Evolutionary conservation across 495 filamentous ascomycete genomes (phyloP).

Genomic region (Penicillium fimorum): DNA sequence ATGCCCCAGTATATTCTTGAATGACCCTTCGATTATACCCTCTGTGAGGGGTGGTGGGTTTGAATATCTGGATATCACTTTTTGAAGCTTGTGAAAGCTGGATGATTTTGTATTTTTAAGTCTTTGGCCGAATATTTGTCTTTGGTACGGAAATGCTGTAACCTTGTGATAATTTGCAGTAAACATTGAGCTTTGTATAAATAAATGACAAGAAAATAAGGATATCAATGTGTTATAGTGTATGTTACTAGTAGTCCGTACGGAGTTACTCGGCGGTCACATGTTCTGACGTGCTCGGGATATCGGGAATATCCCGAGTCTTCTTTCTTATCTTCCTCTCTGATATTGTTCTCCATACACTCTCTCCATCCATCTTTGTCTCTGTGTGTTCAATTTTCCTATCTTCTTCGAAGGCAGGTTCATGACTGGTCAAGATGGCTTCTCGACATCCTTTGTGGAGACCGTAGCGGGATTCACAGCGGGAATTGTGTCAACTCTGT

Average conservation of each 20-base stretch:
- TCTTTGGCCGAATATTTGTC: constrained; percentile 1
- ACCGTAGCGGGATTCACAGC: constrained; percentile 86
- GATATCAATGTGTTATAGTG: background rate
- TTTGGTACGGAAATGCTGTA: background rate
- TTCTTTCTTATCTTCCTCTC: background rate
- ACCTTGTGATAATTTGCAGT: background rate
- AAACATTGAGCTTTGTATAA: background rate
- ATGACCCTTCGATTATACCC: background rate
- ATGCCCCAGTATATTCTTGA: background rate
- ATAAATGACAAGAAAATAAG: background rate
- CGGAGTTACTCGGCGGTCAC: background rate
- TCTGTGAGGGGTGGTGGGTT: background rate
- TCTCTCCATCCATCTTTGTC: background rate
- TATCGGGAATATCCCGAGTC: background rate
- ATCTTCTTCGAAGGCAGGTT: constrained; percentile 20
- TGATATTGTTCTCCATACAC: background rate
- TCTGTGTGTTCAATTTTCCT: background rate
- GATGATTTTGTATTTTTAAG: constrained; percentile 3
- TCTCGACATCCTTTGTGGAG: constrained; percentile 81
- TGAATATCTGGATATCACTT: background rate
- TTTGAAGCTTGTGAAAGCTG: background rate
- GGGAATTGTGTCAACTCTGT: constrained; percentile 78
- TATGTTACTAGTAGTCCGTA: background rate
- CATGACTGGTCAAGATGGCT: constrained; percentile 50
- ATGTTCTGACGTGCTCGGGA: background rate